phyloP scores from a whole-genome alignment of 169 alveolate genomes.

The Plasmodium yoelii region DNA sequence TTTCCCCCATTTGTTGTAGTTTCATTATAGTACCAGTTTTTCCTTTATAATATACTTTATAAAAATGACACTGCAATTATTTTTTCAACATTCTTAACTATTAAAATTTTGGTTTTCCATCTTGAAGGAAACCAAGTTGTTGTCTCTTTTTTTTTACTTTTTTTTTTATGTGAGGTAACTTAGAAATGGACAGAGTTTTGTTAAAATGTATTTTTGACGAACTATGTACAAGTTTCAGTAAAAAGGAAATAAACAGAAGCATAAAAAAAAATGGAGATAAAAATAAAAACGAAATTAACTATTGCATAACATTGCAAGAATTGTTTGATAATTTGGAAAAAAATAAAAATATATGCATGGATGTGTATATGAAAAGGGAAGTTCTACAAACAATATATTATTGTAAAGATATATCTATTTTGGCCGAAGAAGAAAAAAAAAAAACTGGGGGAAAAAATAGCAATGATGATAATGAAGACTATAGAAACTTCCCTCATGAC shows the following conservation, averaged over 20 bases:
- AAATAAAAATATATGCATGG: constrained; percentile 63
- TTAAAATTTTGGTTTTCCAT: too few species aligned
- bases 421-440: constrained; percentile 4
- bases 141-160: background rate
- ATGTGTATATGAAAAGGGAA: constrained; percentile 62
- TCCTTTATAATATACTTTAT: too few species aligned
- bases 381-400: constrained; percentile 26
- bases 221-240: constrained; percentile 55
- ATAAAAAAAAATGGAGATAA: constrained; percentile 13
- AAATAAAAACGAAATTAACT: constrained; percentile 26
- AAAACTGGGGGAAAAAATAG: constrained; percentile 11
- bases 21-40: too few species aligned
- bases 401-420: constrained; percentile 54
- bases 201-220: constrained; percentile 51
- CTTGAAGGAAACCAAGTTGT: too few species aligned
- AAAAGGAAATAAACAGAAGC: constrained; percentile 23
- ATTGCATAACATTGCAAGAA: constrained; percentile 54
- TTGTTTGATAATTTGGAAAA: constrained; percentile 52
- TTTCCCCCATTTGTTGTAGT: too few species aligned
- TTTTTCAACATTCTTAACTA: too few species aligned
- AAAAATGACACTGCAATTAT: too few species aligned
- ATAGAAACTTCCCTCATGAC: background rate
- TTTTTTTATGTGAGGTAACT: background rate
- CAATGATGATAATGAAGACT: constrained; percentile 7
- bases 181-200: constrained; percentile 39